phyloP scores from a whole-genome alignment of 2,329 filamentous ascomycete genomes.

The Clonostachys rosea region DNA sequence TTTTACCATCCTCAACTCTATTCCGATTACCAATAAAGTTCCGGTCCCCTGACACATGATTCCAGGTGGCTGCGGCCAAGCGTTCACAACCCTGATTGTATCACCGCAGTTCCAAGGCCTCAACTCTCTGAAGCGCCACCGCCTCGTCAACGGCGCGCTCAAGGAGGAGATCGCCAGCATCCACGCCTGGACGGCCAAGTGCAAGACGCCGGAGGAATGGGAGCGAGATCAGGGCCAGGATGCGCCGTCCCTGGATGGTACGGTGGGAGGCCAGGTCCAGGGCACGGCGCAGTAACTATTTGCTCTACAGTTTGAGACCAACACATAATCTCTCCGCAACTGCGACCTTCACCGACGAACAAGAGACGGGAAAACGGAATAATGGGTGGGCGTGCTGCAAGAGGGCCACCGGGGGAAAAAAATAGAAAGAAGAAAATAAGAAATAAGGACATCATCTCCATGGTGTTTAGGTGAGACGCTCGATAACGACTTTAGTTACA shows the following conservation, averaged over 20 bases:
- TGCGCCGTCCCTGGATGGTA: conserved; percentile 36
- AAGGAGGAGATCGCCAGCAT: conserved; percentile 87
- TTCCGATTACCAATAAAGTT: background rate
- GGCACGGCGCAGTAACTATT: conserved; percentile 11
- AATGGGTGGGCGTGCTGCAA: too few species aligned
- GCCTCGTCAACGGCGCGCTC: conserved; percentile 77
- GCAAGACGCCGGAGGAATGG: conserved; percentile 88
- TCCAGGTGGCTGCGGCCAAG: conserved; percentile 57
- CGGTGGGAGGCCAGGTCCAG: conserved; percentile 35
- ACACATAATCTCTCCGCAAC: too few species aligned
- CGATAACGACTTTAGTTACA: too few species aligned
- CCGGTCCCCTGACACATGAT: background rate
- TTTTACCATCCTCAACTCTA: conserved; percentile 7
- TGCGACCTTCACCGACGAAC: too few species aligned
- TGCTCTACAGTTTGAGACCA: too few species aligned
- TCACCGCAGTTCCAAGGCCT: conserved; percentile 67
- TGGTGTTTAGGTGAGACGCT: too few species aligned
- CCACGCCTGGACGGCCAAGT: conserved; percentile 93
- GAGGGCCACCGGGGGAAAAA: too few species aligned
- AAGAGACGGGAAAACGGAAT: too few species aligned
- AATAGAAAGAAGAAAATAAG: too few species aligned
- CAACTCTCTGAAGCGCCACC: conserved; percentile 77
- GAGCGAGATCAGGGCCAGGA: conserved; percentile 52
- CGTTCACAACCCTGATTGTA: conserved; percentile 55
- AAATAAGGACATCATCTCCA: too few species aligned